Conservation (phyloP, 345 rosid species). For the Atalantia buxifolia region DNA sequence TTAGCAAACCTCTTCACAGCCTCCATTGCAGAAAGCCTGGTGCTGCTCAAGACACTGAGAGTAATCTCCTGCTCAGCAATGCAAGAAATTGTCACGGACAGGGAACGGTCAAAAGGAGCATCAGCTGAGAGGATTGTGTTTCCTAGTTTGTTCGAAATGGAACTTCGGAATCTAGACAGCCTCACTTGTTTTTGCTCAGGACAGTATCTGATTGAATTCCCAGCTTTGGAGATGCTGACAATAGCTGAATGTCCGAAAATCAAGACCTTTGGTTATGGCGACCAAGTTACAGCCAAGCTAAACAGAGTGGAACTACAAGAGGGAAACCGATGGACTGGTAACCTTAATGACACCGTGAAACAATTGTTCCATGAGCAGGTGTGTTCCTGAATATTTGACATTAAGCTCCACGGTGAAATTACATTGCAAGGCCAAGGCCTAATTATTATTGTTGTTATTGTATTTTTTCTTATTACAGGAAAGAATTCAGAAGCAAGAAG, state of each 20-base stretch:
- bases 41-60: not conserved
- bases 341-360: conserved; percentile 1
- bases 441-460: not conserved
- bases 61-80: not conserved
- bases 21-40: not conserved
- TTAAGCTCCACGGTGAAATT: not conserved
- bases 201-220: not conserved
- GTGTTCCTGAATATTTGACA: too few species aligned
- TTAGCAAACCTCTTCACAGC: not conserved
- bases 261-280: conserved; percentile 3
- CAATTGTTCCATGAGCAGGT: not conserved
- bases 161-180: not conserved
- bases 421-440: too few species aligned
- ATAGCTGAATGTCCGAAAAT: not conserved
- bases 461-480: not conserved
- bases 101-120: not conserved
- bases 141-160: not conserved
- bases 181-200: not conserved
- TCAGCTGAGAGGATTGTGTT: not conserved
- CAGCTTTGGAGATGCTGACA: not conserved
- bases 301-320: not conserved
- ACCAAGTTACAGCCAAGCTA: conserved; percentile 5
- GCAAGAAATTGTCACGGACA: not conserved
- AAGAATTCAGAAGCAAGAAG: not conserved
- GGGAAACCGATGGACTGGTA: not conserved